Evolutionary conservation across 768 basidiomycete species (phyloP), one percentile per base, ranked within the genome.

Genomic region (Calocybe cyanea): DNA sequence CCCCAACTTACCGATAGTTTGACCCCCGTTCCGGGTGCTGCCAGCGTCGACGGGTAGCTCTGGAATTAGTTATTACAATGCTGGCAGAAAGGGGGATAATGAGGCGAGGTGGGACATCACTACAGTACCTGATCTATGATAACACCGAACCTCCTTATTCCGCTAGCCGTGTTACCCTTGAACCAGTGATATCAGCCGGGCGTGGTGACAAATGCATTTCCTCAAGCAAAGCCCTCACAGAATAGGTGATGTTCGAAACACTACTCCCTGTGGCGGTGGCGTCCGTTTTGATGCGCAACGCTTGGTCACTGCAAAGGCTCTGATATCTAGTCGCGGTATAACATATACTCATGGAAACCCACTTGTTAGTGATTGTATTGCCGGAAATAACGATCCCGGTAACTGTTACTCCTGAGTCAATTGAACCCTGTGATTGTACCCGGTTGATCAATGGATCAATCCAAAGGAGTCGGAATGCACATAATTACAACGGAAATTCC

Each of bases 271-370:
- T 71, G 4, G 82, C 72, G 37, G 49, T 40, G 14, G 67, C 57
- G 4, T 75, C 52, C 6, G 75, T 80, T 63, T 84, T 86, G 63
- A 86, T 84, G 37, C 82, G 77, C 37, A 85, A 67, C 0, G 73
- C 80, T 56, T 76, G 74, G 43, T 66, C 62, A 48, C 79, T 80
- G 50, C 10, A 40, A 21, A 7, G 18, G 45, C 45, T 38, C 17
- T 40, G 36, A 46, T 34, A 36, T 17, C 20, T 21, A 11, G 10
- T 41, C 6, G 28, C 19, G 11, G 5, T 24, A 20, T n/a, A 9
- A 34, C 19, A 13, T 17, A 4, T 35, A 37, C n/a, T 19, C 18
- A 18, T 30, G 24, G 15, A 15, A 21, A 41, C 62, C 41, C 41
- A 77, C 81, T 78, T 77, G 64, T 80, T 67, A n/a, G 68, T 65